These are phyloP conservation scores for Sonneratia caseolaris DNA, from an alignment of 345 rosid genomes.

Conservation along the genomic window DNA sequence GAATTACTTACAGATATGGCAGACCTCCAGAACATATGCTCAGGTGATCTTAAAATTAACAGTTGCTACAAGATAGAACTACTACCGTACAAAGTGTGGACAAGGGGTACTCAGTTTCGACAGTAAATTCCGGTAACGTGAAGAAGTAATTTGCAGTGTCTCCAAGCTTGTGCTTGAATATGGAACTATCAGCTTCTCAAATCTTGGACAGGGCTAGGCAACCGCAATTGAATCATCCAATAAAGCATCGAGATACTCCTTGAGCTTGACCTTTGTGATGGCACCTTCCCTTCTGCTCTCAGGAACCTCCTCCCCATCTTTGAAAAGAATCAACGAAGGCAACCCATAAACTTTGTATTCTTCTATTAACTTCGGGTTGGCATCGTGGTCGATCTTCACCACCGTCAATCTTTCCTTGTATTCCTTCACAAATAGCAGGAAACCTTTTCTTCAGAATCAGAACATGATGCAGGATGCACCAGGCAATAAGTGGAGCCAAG, in stretches of 20 bases:
- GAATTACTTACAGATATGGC: background rate
- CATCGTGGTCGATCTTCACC: slow-evolving; percentile 74
- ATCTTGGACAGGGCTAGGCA: slow-evolving; percentile 20
- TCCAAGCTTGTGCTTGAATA: background rate
- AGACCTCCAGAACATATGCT: background rate
- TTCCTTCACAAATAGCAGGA: slow-evolving; percentile 30
- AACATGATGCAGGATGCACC: background rate
- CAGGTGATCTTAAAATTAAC: background rate
- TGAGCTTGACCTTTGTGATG: slow-evolving; percentile 64
- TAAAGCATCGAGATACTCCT: slow-evolving; percentile 53
- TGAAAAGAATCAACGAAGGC: slow-evolving; percentile 68
- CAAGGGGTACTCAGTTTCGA: background rate
- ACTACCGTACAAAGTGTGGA: background rate
- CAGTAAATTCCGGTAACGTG: background rate
- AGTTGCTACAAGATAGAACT: background rate
- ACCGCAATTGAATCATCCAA: slow-evolving; percentile 39
- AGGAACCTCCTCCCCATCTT: slow-evolving; percentile 60
- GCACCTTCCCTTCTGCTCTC: slow-evolving; percentile 88
- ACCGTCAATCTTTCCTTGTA: slow-evolving; percentile 53
- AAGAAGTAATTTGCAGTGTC: background rate
- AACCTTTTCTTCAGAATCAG: background rate
- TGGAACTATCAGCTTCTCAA: background rate
- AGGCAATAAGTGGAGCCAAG: background rate
- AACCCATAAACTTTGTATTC: slow-evolving; percentile 73
- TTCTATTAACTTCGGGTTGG: slow-evolving; percentile 51